Evolutionary conservation across 345 rosid genomes (phyloP), one percentile per base, ranked within the genome.

Genomic region (Populus tremula): DNA sequence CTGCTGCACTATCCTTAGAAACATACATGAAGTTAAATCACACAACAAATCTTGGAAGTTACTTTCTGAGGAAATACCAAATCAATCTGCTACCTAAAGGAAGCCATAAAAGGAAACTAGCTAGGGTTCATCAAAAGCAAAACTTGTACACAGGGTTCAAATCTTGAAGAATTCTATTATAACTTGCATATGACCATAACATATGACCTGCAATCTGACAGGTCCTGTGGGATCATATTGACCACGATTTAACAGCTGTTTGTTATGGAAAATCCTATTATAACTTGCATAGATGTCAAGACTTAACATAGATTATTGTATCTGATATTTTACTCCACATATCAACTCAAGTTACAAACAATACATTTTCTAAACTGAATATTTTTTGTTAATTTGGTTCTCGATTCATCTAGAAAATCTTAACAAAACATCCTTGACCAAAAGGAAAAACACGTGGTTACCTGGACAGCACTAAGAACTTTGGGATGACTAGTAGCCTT

Each of bases 381-480:
- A 65, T 59, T 53, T 73, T 21, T 35, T 39, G 41, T 43, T 71
- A 43, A 18, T 54, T 43, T 71, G 27, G 67, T 38, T 47, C 29
- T 47, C 16, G 6, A 39, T 36, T 65, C 27, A 65, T 54, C 76
- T 16, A 75, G 49, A 62, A 49, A 80, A 69, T 69, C 23, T 7
- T 6, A 25, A 45, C 8, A 12, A 12, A 39, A 17, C 13, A 74
- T 74, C 33, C 8, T 53, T 17, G 33, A 35, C 43, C 69, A 41
- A 7, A 49, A 36, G 35, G 64, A 43, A 71, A 23, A 72, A 45
- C 33, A 50, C 16, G n/a, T 61, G 49, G 50, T 78, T 82, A 86
- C 90, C 91, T 85, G 89, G 69, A 83, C 89, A 54, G 83, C 87
- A 25, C 72, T 82, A 69, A 81, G 80, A 61, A 86, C 88, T 81